Conservation (phyloP, 306 rosid species). For the Quillaja saponaria region DNA sequence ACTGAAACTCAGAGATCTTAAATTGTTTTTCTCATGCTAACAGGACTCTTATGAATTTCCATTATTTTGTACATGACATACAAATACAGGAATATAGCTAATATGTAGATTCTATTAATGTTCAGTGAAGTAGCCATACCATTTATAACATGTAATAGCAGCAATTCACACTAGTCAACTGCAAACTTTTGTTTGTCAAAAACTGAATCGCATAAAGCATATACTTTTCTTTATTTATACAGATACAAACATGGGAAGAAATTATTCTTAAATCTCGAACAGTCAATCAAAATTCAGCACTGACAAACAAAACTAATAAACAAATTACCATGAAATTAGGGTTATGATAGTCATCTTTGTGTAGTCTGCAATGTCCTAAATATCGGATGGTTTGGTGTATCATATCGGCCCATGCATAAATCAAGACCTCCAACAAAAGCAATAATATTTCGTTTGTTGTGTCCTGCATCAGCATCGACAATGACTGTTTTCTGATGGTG, state of each 20-base stretch:
- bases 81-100: too few species aligned
- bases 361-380: constrained; percentile 67
- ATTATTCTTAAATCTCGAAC: neutral
- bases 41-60: neutral
- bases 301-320: constrained; percentile 11
- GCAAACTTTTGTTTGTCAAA: neutral
- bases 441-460: constrained; percentile 62
- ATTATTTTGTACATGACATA: too few species aligned
- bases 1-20: neutral
- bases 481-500: constrained; percentile 95
- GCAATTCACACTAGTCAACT: neutral
- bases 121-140: too few species aligned
- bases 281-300: neutral
- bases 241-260: neutral
- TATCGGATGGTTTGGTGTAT: constrained; percentile 68
- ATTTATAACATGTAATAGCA: neutral
- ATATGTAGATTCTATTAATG: neutral
- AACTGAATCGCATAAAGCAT: neutral
- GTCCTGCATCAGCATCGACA: constrained; percentile 86
- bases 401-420: constrained; percentile 79
- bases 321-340: constrained; percentile 63
- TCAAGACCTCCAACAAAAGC: constrained; percentile 97
- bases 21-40: constrained; percentile 1
- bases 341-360: constrained; percentile 74
- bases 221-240: too few species aligned